A percentile compares a stretch with the other conserved stretches of the same genome.
phyloP scores from a whole-genome alignment of 2,329 filamentous ascomycete species.

The Aspergillus aculeatinus region DNA sequence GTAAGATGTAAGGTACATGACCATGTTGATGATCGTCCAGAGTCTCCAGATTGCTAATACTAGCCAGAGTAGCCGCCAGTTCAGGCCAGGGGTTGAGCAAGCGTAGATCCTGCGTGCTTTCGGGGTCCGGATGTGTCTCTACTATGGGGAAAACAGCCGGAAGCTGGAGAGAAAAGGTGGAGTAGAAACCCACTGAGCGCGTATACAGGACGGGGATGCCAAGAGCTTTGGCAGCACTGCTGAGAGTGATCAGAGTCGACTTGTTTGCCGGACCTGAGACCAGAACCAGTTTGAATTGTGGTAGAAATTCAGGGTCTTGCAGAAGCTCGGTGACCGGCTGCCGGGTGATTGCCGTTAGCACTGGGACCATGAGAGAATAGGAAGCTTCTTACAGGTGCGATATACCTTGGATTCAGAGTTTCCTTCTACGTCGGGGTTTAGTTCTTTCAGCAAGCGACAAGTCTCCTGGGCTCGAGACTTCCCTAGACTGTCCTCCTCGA shows the following conservation, averaged over 20 bases:
- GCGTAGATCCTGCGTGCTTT: constrained; percentile 79
- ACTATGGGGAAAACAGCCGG: constrained; percentile 85
- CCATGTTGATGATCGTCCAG: constrained; percentile 81
- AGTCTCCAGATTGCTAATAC: constrained; percentile 65
- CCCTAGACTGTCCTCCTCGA: constrained; percentile 76
- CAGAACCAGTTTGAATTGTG: constrained; percentile 60
- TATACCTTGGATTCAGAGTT: constrained; percentile 64
- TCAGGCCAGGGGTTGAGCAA: constrained; percentile 85
- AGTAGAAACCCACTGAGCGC: constrained; percentile 90
- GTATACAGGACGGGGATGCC: constrained; percentile 75
- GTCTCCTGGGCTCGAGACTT: constrained; percentile 76
- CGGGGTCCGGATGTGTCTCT: constrained; percentile 90
- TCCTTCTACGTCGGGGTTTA: constrained; percentile 90
- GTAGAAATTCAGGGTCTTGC: constrained; percentile 38
- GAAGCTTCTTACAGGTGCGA: constrained; percentile 9
- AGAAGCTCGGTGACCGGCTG: constrained; percentile 42
- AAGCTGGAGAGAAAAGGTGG: constrained; percentile 77
- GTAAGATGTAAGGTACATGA: constrained; percentile 81
- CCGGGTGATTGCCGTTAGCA: constrained; percentile 10
- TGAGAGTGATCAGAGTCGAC: constrained; percentile 52
- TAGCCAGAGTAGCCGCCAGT: constrained; percentile 64
- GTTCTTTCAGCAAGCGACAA: constrained; percentile 73
- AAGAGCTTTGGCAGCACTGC: constrained; percentile 52
- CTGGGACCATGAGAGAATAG: neutral
- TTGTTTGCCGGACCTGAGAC: constrained; percentile 59